Conservation (phyloP, 148 eudicot genomes). For the Nepenthes gracilis region DNA sequence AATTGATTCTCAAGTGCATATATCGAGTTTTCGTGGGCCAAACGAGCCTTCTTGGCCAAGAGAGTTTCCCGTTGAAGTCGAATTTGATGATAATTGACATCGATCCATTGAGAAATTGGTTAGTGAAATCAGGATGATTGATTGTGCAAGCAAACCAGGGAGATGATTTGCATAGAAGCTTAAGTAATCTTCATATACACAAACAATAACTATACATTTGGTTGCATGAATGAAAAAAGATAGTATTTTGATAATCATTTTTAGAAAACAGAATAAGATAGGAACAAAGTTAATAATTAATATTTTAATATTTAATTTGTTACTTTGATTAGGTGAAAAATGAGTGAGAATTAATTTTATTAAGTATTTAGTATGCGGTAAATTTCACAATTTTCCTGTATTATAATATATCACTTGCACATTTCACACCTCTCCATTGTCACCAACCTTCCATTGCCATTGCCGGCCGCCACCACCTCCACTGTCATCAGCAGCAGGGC, state of each 20-base stretch:
- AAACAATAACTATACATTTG: too few relatives aligned
- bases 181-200: too few relatives aligned
- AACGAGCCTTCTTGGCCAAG: conserved; percentile 85
- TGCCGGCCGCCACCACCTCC: conserved; percentile 40
- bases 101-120: neutral
- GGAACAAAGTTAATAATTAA: too few relatives aligned
- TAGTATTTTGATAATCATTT: too few relatives aligned
- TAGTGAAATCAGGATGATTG: neutral
- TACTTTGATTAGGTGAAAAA: too few relatives aligned
- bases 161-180: neutral
- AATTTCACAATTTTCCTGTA: neutral
- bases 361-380: too few relatives aligned
- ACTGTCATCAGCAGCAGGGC: conserved; percentile 44
- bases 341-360: too few relatives aligned
- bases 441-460: conserved; percentile 2
- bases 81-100: conserved; percentile 37
- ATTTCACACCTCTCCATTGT: neutral
- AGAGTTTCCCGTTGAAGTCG: conserved; percentile 91
- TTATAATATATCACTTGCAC: neutral
- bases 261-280: too few relatives aligned
- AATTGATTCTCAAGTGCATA: conserved; percentile 87
- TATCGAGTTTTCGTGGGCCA: conserved; percentile 82
- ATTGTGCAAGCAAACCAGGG: neutral
- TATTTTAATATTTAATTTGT: too few relatives aligned
- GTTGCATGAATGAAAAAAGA: too few relatives aligned